Evolutionary conservation across 2,329 filamentous ascomycete genomes (phyloP), one percentile per base, ranked within the genome.

Genomic region (Ilyonectria robusta): DNA sequence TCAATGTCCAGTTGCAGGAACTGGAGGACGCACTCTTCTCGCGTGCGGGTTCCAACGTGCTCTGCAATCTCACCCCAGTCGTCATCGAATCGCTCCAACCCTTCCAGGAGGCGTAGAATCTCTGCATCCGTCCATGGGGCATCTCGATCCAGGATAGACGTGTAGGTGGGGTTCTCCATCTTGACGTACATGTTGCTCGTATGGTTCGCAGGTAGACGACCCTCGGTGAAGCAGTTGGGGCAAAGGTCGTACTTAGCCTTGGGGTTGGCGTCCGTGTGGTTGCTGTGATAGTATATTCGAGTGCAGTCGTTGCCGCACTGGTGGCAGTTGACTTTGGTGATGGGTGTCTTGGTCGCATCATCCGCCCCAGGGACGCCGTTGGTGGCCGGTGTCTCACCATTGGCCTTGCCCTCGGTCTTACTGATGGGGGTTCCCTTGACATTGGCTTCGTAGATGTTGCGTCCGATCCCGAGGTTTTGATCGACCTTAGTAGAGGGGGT

Each of bases 1-100:
- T 98, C 96, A 69, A 99, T 99, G 73, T 98, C 95, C 40, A 99
- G 86, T 78, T 98, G 94, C 70, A 99, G 82, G 84, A 99, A 99
- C 79, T 98, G 96, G 75, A 98, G 87, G 17, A 98, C 95, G 79
- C 96, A 99, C 83, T 99, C 95, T 80, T 99, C 97, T 59, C 94
- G 89, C 2, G 94, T 97, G 67, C 95, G 91, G 3, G 94, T 97
- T 55, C 93, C 93, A 48, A 99, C 96, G 77, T 98, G 93, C 70
- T 95, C 94, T 1, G 97, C 92, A 72, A 99, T 95, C 75, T 94
- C 90, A 65, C 93, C 92, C 96, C 96, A 99, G 81, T 98, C 94
- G 68, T 98, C 95, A 71, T 98, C 95, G 75, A 95, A 97, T 74
- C 92, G 89, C 82, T 99, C 96, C 55, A 99, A 85, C 9, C 90